Evolutionary conservation across 352 stramenopile species (phyloP).

Genomic region (Phytophthora tubulina): DNA sequence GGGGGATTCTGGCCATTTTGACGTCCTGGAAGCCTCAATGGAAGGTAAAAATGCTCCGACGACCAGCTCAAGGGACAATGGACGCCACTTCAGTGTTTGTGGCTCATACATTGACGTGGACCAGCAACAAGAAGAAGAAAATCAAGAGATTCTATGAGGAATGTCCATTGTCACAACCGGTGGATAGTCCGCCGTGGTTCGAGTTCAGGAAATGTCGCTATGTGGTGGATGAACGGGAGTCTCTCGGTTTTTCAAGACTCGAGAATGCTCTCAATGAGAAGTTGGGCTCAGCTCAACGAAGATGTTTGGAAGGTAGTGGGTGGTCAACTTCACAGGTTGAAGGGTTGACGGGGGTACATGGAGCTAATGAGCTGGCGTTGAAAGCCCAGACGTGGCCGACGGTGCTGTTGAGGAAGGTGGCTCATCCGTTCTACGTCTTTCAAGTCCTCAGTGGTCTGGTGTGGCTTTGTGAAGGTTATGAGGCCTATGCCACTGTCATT

Average conservation of each 20-base stretch:
- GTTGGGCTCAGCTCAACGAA: conserved; percentile 32
- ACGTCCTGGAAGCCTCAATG: conserved; percentile 68
- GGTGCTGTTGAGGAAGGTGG: conserved; percentile 71
- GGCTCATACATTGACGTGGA: conserved; percentile 31
- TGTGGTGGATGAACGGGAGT: conserved; percentile 59
- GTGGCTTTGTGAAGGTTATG: conserved; percentile 78
- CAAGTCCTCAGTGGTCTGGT: conserved; percentile 72
- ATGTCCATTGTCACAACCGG: conserved; percentile 46
- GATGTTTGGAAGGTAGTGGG: conserved; percentile 41
- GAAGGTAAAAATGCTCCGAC: conserved; percentile 64
- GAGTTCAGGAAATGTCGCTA: conserved; percentile 79
- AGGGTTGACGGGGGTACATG: conserved; percentile 57
- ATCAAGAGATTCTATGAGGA: conserved; percentile 53
- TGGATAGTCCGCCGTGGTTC: conserved; percentile 58
- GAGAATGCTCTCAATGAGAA: conserved; percentile 68
- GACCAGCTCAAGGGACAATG: conserved; percentile 44
- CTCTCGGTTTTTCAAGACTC: conserved; percentile 60
- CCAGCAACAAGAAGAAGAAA: conserved; percentile 28
- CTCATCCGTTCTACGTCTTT: conserved; percentile 88
- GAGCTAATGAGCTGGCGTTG: conserved; percentile 68
- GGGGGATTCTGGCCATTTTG: conserved; percentile 54
- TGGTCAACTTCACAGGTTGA: conserved; percentile 41
- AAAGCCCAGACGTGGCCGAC: conserved; percentile 50
- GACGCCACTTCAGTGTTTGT: conserved; percentile 71
- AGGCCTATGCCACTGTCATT: conserved; percentile 74